phyloP scores from a whole-genome alignment of 805 yeast species.

The Yarrowia osloensis region DNA sequence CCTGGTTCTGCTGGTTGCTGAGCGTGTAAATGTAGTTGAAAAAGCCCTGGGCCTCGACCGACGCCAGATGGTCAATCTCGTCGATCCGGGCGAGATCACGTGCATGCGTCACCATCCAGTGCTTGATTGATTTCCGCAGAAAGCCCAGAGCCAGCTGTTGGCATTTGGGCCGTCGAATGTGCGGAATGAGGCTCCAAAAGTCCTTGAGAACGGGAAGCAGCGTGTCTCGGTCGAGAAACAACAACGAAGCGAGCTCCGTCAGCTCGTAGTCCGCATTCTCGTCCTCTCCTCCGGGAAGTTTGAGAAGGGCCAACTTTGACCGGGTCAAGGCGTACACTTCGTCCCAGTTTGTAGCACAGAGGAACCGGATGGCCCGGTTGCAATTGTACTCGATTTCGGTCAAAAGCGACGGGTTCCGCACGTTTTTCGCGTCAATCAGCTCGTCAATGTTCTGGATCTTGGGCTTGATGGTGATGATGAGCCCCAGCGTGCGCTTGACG shows the following conservation, averaged over 20 bases:
- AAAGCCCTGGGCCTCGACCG: slow-evolving; percentile 19
- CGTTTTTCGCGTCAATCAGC: not conserved
- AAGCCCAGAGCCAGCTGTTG: slow-evolving; percentile 5
- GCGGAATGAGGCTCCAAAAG: slow-evolving; percentile 26
- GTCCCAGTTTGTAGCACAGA: slow-evolving; percentile 28
- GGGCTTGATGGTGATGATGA: slow-evolving; percentile 27
- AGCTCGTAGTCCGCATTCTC: not conserved
- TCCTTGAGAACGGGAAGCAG: slow-evolving; percentile 1
- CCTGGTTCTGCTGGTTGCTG: slow-evolving; percentile 13
- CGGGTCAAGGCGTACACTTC: slow-evolving; percentile 10
- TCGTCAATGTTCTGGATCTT: slow-evolving; percentile 3
- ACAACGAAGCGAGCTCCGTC: not conserved
- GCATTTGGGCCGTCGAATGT: slow-evolving; percentile 11
- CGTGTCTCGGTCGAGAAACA: slow-evolving; percentile 5
- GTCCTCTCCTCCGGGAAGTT: not conserved
- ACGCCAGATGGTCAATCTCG: slow-evolving; percentile 12
- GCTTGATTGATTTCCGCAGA: slow-evolving; percentile 3
- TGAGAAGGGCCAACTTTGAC: slow-evolving; percentile 3
- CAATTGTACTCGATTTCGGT: slow-evolving; percentile 21
- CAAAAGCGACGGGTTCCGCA: not conserved
- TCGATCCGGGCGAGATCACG: slow-evolving; percentile 19
- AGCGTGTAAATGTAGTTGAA: slow-evolving; percentile 29
- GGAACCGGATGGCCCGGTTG: slow-evolving; percentile 4
- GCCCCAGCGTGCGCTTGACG: slow-evolving; percentile 5
- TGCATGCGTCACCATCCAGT: slow-evolving; percentile 23